Evolutionary conservation across 441 rosid species (phyloP).

Genomic region (Theobroma grandiflorum): DNA sequence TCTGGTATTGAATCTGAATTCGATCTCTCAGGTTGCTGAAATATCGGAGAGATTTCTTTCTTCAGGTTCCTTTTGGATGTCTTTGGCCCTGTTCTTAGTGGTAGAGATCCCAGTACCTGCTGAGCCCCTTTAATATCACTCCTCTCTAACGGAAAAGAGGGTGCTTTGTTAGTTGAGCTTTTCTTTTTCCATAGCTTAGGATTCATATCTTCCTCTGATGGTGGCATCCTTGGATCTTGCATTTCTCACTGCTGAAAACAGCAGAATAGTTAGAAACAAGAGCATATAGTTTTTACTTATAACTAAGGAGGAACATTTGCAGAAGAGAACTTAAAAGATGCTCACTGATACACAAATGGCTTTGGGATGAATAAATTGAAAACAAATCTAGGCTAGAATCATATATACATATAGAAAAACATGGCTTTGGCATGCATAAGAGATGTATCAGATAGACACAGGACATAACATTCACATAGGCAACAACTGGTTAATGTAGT

Average conservation of each 20-base stretch:
- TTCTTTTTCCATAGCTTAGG: slow-evolving; percentile 59
- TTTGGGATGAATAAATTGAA: neutral
- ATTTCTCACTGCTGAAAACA: slow-evolving; percentile 38
- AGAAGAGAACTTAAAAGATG: neutral
- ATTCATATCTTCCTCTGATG: slow-evolving; percentile 48
- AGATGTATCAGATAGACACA: neutral
- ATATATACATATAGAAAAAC: neutral
- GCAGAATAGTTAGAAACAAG: neutral
- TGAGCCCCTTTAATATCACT: slow-evolving; percentile 39
- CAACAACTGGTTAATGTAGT: neutral
- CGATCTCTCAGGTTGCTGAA: slow-evolving; percentile 67
- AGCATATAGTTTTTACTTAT: neutral
- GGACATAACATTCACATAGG: neutral
- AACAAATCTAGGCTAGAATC: slow-evolving; percentile 9
- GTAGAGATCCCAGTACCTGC: slow-evolving; percentile 35
- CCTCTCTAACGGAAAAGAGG: slow-evolving; percentile 48
- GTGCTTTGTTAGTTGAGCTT: slow-evolving; percentile 41
- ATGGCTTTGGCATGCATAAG: neutral
- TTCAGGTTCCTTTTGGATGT: slow-evolving; percentile 51
- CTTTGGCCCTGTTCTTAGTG: slow-evolving; percentile 45
- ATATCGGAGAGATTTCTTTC: slow-evolving; percentile 50
- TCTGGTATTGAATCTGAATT: slow-evolving; percentile 77
- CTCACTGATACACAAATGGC: neutral
- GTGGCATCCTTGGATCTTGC: slow-evolving; percentile 65
- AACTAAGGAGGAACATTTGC: neutral